A percentile compares a stretch with the other conserved stretches of the same genome.
These are phyloP conservation scores for Cyclotella sp. DNA, from an alignment of 108 stramenopile genomes.

Conservation along the genomic window DNA sequence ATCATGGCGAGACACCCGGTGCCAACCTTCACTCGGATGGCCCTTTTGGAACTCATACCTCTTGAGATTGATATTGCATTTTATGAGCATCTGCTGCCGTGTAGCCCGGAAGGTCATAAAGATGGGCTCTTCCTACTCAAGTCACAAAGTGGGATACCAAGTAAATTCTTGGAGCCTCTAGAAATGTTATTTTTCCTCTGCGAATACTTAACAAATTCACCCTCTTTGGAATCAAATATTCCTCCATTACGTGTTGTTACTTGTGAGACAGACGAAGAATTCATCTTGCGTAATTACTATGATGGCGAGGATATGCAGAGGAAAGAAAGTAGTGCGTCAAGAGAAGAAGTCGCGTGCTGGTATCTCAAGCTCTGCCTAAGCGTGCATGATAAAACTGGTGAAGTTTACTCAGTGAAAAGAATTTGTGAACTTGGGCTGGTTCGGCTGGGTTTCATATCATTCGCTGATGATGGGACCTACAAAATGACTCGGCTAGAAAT, in stretches of 20 bases:
- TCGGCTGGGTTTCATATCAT: constrained; percentile 32
- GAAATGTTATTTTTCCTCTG: constrained; percentile 49
- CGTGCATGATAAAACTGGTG: constrained; percentile 33
- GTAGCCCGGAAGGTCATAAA: constrained; percentile 9
- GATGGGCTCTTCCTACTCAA: constrained; percentile 16
- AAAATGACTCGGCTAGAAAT: constrained; percentile 3
- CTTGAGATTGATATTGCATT: constrained; percentile 48
- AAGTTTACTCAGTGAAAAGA: constrained; percentile 17
- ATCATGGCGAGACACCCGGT: constrained; percentile 59
- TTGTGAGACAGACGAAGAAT: constrained; percentile 37
- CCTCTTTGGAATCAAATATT: constrained; percentile 10
- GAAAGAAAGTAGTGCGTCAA: background rate
- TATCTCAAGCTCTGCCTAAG: constrained; percentile 51
- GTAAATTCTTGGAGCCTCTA: constrained; percentile 25
- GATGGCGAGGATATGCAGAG: background rate
- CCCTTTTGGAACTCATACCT: constrained; percentile 57
- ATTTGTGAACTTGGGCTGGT: constrained; percentile 34
- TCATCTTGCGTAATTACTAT: constrained; percentile 4
- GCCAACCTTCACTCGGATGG: constrained; percentile 41
- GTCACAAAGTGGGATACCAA: background rate
- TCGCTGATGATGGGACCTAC: constrained; percentile 14
- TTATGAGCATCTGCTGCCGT: constrained; percentile 70
- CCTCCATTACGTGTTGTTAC: constrained; percentile 25
- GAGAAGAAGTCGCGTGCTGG: constrained; percentile 49
- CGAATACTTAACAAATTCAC: constrained; percentile 12